A percentile compares a stretch with the other conserved stretches of the same genome.
Conservation (phyloP, 1,284 basidiomycete species). For the Tilletia setariae region DNA sequence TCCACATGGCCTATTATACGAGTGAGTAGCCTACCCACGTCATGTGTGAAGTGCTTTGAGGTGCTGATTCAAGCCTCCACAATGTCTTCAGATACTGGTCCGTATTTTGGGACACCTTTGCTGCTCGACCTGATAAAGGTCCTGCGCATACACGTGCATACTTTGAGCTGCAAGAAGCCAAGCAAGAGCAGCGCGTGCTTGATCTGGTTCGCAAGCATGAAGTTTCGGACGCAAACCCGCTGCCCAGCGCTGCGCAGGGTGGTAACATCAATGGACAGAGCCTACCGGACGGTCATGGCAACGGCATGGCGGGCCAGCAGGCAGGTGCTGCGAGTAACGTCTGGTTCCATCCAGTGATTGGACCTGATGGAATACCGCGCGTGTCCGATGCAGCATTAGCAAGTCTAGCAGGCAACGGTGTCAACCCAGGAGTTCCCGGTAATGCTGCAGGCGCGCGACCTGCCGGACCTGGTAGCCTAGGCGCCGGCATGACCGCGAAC, state of each 20-base stretch:
- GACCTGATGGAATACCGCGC: no score
- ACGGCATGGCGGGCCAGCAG: not conserved
- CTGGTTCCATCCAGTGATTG: no score
- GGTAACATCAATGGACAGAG: no score
- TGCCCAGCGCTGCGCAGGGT: constrained; percentile 25
- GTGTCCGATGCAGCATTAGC: no score
- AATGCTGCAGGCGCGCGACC: not conserved
- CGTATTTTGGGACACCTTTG: constrained; percentile 54
- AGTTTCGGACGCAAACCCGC: constrained; percentile 24
- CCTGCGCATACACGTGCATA: constrained; percentile 41
- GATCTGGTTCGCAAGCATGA: no score
- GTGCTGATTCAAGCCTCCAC: no score
- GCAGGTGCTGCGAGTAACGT: not conserved
- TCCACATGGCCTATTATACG: constrained; percentile 48
- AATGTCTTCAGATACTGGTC: constrained; percentile 39
- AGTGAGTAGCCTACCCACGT: constrained; percentile 27
- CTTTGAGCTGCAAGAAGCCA: constrained; percentile 42
- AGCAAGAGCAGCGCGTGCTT: constrained; percentile 30
- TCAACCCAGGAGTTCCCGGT: not conserved
- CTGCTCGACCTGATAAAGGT: constrained; percentile 41
- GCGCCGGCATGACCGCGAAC: constrained; percentile 4
- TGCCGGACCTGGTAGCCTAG: constrained; percentile 8
- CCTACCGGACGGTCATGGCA: not conserved
- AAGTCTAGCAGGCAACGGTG: constrained; percentile 16
- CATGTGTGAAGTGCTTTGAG: no score